Base-by-base conservation (phyloP, 2,329 filamentous ascomycete genomes). In the Botryotinia calthae region DNA sequence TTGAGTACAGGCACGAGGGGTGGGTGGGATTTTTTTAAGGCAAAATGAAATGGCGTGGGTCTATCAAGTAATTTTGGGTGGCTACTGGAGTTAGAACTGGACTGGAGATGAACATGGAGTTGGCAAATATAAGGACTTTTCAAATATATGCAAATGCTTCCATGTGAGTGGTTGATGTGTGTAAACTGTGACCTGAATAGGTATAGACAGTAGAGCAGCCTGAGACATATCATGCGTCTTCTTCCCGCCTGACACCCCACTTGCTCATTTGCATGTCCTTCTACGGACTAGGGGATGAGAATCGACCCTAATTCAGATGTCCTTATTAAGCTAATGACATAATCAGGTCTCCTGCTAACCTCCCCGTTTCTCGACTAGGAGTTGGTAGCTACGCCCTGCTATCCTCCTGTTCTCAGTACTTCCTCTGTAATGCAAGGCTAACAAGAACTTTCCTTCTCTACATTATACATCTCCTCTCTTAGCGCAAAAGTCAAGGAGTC, bases 11-110 rank as follows among this genome's bases (percentile, higher is more conserved):
- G 61, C 65, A 34, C n/a, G 37, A 25, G 34, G 40, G 64, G 54
- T 61, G 63, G 46, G 48, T 44, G 51, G 61, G 12, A 34, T 67
- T 31, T 70, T 51, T 46, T 64, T 44, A 59, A n/a, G 54, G 56
- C 12, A 69, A 69, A 59, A 69, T 54, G n/a, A 58, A 64, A 68
- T 48, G 34, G 64, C 71, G 51, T 72, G 64, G 40, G 25, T 48
- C 22, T 59, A 40, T 42, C 61, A 51, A 40, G 28, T 34, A 9
- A 16, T 62, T 63, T 63, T 70, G 54, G 54, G 2, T 56, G 64
- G 64, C 48, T 67, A 54, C 42, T 58, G 69, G 70, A 66, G 70
- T 64, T 65, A 10, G 62, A n/a, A 44, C 54, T 20, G 34, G 28
- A 44, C 40, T 58, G 10, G 42, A 37, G 56, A 46, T 44, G 20